A percentile compares a stretch with the other conserved stretches of the same genome.
Evolutionary conservation across 202 grass and related monocot genomes (phyloP).

Genomic region (Carex arenaria): DNA sequence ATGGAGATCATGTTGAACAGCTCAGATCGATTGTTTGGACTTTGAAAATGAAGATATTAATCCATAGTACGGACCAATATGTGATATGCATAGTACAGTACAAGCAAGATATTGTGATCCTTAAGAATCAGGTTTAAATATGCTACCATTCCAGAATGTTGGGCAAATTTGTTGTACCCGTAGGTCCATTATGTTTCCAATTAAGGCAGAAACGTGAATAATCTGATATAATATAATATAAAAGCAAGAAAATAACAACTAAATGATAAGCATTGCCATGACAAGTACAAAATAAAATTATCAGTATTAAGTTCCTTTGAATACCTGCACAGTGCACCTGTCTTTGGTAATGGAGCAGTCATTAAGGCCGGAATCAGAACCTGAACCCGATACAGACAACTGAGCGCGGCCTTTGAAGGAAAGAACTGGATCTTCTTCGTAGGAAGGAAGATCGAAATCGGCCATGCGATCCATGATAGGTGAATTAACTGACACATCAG

Average conservation of each 20-base stretch:
- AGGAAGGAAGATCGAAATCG: conserved; percentile 76
- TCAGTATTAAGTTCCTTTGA: background rate
- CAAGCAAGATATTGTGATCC: background rate
- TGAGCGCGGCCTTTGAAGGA: conserved; percentile 22
- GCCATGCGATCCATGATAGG: conserved; percentile 87
- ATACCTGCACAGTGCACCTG: conserved; percentile 85
- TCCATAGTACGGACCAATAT: too few relatives aligned
- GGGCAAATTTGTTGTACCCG: background rate
- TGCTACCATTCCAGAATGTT: background rate
- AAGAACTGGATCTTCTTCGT: conserved; percentile 34
- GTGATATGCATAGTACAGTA: too few relatives aligned
- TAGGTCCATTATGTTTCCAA: background rate
- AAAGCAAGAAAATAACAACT: background rate
- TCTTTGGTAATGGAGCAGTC: conserved; percentile 87
- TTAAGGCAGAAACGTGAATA: background rate
- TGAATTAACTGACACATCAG: conserved; percentile 77
- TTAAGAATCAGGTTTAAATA: background rate
- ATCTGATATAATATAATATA: background rate
- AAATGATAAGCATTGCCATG: conserved; percentile 22
- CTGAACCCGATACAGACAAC: conserved; percentile 21
- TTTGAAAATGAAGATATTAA: too few relatives aligned
- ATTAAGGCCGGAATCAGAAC: conserved; percentile 16
- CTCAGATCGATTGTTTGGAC: too few relatives aligned
- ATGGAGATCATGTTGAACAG: too few relatives aligned
- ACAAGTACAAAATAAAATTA: background rate